Conservation (phyloP, 176 grass and related monocot genomes). For the Panicum miliaceum region DNA sequence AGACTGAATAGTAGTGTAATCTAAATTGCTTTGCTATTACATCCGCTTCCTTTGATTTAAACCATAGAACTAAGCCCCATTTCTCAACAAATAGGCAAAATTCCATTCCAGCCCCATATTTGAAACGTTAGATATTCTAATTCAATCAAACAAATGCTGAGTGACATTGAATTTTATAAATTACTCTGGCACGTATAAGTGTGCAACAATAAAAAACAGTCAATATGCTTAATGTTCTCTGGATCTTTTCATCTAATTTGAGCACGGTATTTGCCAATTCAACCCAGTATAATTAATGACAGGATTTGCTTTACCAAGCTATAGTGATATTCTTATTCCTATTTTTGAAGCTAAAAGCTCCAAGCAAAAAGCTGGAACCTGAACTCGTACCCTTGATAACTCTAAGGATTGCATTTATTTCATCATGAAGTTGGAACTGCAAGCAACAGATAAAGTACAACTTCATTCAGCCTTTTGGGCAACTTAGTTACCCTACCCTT, state of each 20-base stretch:
- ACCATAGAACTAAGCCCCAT: slow-evolving; percentile 5
- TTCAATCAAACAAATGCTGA: slow-evolving; percentile 5
- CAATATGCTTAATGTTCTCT: background rate
- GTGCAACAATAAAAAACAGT: background rate
- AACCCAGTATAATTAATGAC: background rate
- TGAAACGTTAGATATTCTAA: background rate
- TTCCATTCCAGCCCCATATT: slow-evolving; percentile 12
- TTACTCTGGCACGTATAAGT: background rate
- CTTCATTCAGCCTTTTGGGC: background rate
- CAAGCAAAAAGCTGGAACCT: slow-evolving; percentile 35
- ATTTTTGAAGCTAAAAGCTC: slow-evolving; percentile 7
- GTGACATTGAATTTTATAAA: slow-evolving; percentile 1
- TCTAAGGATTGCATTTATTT: slow-evolving; percentile 16
- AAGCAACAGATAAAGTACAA: slow-evolving; percentile 5
- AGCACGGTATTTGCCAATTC: background rate
- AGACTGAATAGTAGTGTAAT: background rate
- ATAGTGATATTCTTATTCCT: background rate
- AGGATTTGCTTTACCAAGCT: background rate
- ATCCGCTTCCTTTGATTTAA: slow-evolving; percentile 12
- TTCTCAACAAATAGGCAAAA: background rate
- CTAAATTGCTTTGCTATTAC: background rate
- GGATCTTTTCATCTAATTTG: slow-evolving; percentile 6
- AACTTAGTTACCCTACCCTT: slow-evolving; percentile 3
- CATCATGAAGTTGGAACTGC: background rate
- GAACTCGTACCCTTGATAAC: background rate